A percentile compares a stretch with the other conserved stretches of the same genome.
Evolutionary conservation across 441 rosid genomes (phyloP).

Genomic region (Syzygium syzygioides): DNA sequence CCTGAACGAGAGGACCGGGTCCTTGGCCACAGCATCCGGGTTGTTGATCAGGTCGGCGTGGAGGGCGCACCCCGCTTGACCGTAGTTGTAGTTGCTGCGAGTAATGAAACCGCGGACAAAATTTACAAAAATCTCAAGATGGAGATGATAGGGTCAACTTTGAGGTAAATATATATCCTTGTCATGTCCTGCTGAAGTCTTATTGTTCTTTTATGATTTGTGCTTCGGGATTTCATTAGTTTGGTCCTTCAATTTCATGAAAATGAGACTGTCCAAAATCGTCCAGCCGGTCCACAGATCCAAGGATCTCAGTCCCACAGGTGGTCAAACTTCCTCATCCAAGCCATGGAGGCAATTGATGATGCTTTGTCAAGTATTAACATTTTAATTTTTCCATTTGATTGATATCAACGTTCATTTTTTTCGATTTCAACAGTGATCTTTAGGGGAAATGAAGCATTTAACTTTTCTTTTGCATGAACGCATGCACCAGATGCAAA

Average conservation of each 20-base stretch:
- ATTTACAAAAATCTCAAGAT: not conserved
- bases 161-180: not conserved
- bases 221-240: not conserved
- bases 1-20: slow-evolving; percentile 36
- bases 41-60: slow-evolving; percentile 25
- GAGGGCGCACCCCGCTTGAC: slow-evolving; percentile 27
- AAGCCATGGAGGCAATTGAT: not conserved
- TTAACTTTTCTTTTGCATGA: not conserved
- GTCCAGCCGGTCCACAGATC: not conserved
- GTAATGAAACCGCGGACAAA: not conserved
- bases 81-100: slow-evolving; percentile 53
- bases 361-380: not conserved
- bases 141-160: not conserved
- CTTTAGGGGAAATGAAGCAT: not conserved
- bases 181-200: not conserved
- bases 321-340: not conserved
- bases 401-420: not conserved
- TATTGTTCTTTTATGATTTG: not conserved
- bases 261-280: not conserved
- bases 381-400: not conserved
- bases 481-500: not conserved
- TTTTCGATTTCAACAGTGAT: not conserved
- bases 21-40: slow-evolving; percentile 32
- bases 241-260: not conserved
- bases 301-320: not conserved